Conservation (phyloP, 345 rosid species). For the Aurinia saxatilis region DNA sequence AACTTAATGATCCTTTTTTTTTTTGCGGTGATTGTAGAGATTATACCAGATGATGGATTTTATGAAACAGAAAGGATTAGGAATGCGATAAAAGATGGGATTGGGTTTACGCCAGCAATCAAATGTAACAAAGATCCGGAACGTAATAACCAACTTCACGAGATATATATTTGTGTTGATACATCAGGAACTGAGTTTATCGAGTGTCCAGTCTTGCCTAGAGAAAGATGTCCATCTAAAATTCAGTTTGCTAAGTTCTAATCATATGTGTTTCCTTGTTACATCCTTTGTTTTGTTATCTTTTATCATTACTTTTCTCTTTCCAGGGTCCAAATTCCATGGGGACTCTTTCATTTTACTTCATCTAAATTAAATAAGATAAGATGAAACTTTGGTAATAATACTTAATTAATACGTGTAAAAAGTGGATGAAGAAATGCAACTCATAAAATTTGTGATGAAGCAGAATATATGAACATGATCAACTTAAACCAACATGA, state of each 20-base stretch:
- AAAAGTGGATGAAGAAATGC: no score
- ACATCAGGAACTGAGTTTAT: slow-evolving; percentile 57
- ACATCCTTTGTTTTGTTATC: not conserved
- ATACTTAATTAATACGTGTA: not conserved
- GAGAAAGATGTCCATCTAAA: slow-evolving; percentile 34
- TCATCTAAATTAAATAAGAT: not conserved
- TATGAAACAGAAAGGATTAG: slow-evolving; percentile 35
- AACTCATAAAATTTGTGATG: no score
- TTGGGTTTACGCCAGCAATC: slow-evolving; percentile 50
- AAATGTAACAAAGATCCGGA: slow-evolving; percentile 53
- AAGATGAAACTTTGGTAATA: not conserved
- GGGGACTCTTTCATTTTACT: not conserved
- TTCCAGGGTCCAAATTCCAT: not conserved
- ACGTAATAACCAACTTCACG: slow-evolving; percentile 41
- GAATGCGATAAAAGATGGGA: slow-evolving; percentile 39
- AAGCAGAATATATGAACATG: no score
- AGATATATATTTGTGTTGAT: slow-evolving; percentile 63
- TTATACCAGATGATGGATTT: slow-evolving; percentile 51
- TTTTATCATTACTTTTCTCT: no score
- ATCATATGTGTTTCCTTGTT: no score
- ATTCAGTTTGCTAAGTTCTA: slow-evolving; percentile 66
- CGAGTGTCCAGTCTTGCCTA: slow-evolving; percentile 49
- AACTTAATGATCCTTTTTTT: not conserved
- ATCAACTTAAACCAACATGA: no score
- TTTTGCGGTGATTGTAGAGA: slow-evolving; percentile 30